Conservation (phyloP, 192 early-diverging fungal species). For the Podila clonocystis region DNA sequence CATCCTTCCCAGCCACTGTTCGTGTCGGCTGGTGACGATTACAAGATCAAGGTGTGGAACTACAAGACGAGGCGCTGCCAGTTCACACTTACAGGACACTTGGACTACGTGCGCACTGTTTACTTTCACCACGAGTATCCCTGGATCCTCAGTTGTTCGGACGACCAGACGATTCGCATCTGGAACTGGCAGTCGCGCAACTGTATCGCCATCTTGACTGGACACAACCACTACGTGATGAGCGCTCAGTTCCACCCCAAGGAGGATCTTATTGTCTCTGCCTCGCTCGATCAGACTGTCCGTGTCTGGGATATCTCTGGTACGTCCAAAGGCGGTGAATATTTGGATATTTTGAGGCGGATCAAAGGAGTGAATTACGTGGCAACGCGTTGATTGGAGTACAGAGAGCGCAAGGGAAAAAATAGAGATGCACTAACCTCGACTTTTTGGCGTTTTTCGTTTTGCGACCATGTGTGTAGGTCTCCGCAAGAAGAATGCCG, state of each 20-base stretch:
- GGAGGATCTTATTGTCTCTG: slow-evolving; percentile 96
- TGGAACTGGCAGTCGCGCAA: slow-evolving; percentile 99
- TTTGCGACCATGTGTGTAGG: slow-evolving; percentile 51
- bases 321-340: slow-evolving; percentile 21
- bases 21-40: slow-evolving; percentile 96
- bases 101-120: slow-evolving; percentile 98
- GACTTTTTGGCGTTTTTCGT: too few relatives aligned
- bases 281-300: slow-evolving; percentile 96
- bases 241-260: slow-evolving; percentile 98
- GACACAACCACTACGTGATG: slow-evolving; percentile 99
- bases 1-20: slow-evolving; percentile 95
- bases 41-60: slow-evolving; percentile 99
- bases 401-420: too few relatives aligned
- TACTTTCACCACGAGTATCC: slow-evolving; percentile 98
- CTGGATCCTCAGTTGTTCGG: slow-evolving; percentile 96
- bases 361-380: too few relatives aligned
- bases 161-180: slow-evolving; percentile 99
- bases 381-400: too few relatives aligned
- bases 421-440: too few relatives aligned
- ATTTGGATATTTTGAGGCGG: too few relatives aligned
- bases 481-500: slow-evolving; percentile 84
- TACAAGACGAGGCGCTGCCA: slow-evolving; percentile 96
- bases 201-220: slow-evolving; percentile 97
- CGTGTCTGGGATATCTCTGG: slow-evolving; percentile 99
- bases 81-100: slow-evolving; percentile 96